A percentile compares a stretch with the other conserved stretches of the same genome.
Conservation (phyloP, 371 early-diverging fungal genomes). For the Apophysomyces ossiformis region DNA sequence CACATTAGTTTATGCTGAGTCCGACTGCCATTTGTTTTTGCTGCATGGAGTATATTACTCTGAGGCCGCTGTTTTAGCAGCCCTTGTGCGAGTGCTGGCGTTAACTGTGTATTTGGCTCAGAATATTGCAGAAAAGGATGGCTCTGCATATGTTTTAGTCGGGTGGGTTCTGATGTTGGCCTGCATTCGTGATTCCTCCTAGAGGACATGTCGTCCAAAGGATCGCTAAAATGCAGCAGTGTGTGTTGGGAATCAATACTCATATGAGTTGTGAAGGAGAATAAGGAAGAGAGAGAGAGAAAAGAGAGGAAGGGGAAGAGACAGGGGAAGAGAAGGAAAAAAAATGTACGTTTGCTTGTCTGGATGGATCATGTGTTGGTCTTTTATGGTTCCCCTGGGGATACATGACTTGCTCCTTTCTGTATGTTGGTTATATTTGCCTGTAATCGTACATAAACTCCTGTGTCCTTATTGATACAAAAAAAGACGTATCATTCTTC, state of each 20-base stretch:
- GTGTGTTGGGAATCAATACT: background rate
- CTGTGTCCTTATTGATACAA: no score
- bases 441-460: background rate
- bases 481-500: no score
- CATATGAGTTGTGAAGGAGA: slow-evolving; percentile 6
- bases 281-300: slow-evolving; percentile 15
- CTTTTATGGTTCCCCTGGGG: background rate
- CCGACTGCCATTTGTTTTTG: slow-evolving; percentile 29
- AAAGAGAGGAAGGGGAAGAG: slow-evolving; percentile 3
- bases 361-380: slow-evolving; percentile 5
- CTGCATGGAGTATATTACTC: slow-evolving; percentile 1
- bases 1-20: slow-evolving; percentile 60
- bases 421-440: background rate
- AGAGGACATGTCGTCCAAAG: slow-evolving; percentile 12
- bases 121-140: slow-evolving; percentile 29
- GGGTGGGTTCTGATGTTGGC: slow-evolving; percentile 4
- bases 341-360: background rate
- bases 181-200: slow-evolving; percentile 1
- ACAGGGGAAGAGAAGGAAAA: background rate
- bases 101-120: slow-evolving; percentile 6
- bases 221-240: slow-evolving; percentile 6
- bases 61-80: background rate
- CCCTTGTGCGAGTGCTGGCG: slow-evolving; percentile 5
- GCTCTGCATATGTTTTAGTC: slow-evolving; percentile 33
- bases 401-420: background rate